A percentile compares a stretch with the other conserved stretches of the same genome.
Evolutionary conservation across 306 rosid species (phyloP).

Genomic region (Inga leiocalycina): DNA sequence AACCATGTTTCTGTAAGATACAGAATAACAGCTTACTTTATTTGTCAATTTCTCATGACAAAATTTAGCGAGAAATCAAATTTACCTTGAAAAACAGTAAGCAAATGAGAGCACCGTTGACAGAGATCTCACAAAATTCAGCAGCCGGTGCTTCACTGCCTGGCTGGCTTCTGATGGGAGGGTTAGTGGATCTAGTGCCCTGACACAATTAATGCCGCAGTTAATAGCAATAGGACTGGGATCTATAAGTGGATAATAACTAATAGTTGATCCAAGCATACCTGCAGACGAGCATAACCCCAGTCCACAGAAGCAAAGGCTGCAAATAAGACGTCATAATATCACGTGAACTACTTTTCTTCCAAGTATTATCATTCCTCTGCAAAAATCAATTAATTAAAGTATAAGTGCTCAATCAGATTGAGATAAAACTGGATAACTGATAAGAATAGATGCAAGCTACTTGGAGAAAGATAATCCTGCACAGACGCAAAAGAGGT

Average conservation of each 20-base stretch:
- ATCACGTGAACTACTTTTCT: slow-evolving; percentile 67
- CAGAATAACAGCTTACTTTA: background rate
- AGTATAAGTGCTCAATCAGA: slow-evolving; percentile 27
- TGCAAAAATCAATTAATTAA: slow-evolving; percentile 42
- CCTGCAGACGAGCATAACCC: slow-evolving; percentile 91
- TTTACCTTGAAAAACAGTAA: slow-evolving; percentile 84
- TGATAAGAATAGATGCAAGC: slow-evolving; percentile 32
- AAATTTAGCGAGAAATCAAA: slow-evolving; percentile 14
- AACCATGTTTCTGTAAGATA: background rate
- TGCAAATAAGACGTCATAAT: slow-evolving; percentile 73
- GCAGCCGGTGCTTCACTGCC: slow-evolving; percentile 79
- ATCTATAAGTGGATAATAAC: slow-evolving; percentile 17
- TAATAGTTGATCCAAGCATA: slow-evolving; percentile 37
- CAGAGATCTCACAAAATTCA: slow-evolving; percentile 75
- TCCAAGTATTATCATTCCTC: slow-evolving; percentile 84
- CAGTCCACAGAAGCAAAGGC: slow-evolving; percentile 91
- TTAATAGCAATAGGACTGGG: slow-evolving; percentile 34
- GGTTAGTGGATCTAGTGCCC: slow-evolving; percentile 86
- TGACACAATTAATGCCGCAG: slow-evolving; percentile 45
- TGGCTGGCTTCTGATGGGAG: slow-evolving; percentile 82
- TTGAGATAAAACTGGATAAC: slow-evolving; percentile 17
- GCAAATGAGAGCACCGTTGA: slow-evolving; percentile 93
- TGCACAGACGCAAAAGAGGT: slow-evolving; percentile 74
- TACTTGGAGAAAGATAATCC: slow-evolving; percentile 78
- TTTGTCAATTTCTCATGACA: slow-evolving; percentile 15